A percentile compares a stretch with the other conserved stretches of the same genome.
phyloP scores from a whole-genome alignment of 768 basidiomycete genomes.

The Tylopilus sp. region DNA sequence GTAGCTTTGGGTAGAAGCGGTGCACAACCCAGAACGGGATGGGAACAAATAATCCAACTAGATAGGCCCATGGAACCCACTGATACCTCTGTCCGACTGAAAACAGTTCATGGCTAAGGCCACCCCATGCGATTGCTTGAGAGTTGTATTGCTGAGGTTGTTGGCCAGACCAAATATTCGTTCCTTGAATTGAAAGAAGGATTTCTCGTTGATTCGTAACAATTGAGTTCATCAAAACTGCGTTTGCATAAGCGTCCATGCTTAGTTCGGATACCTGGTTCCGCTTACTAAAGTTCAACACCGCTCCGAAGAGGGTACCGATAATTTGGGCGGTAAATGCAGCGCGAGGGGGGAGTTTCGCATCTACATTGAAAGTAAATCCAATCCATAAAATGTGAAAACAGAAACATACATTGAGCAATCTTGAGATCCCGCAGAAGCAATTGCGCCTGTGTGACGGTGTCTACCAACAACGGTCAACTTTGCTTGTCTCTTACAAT shows the following conservation, averaged over 20 bases:
- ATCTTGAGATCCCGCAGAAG: slow-evolving; percentile 58
- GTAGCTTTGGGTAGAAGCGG: slow-evolving; percentile 32
- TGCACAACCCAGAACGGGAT: slow-evolving; percentile 42
- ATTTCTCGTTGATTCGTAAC: slow-evolving; percentile 49
- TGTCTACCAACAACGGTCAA: slow-evolving; percentile 42
- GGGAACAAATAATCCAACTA: slow-evolving; percentile 34
- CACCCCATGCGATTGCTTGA: slow-evolving; percentile 40
- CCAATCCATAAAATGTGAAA: slow-evolving; percentile 32
- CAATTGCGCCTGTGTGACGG: slow-evolving; percentile 46
- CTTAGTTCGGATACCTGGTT: slow-evolving; percentile 6
- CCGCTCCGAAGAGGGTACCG: slow-evolving; percentile 25
- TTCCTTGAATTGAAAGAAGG: slow-evolving; percentile 54
- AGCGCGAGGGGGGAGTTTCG: slow-evolving; percentile 64
- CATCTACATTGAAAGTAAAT: slow-evolving; percentile 29
- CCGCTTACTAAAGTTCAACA: slow-evolving; percentile 52
- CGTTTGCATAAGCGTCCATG: slow-evolving; percentile 33
- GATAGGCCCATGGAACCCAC: slow-evolving; percentile 41
- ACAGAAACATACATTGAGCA: slow-evolving; percentile 19
- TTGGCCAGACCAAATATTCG: slow-evolving; percentile 34
- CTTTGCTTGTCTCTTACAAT: slow-evolving; percentile 43
- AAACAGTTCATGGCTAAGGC: slow-evolving; percentile 37
- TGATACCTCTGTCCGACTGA: slow-evolving; percentile 28
- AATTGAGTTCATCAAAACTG: slow-evolving; percentile 53
- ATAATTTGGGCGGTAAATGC: slow-evolving; percentile 62
- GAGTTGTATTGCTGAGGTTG: slow-evolving; percentile 31